Evolutionary conservation across 176 grass and related monocot genomes (phyloP), one percentile per base, ranked within the genome.

Genomic region (Tillandsia fasciculata): DNA sequence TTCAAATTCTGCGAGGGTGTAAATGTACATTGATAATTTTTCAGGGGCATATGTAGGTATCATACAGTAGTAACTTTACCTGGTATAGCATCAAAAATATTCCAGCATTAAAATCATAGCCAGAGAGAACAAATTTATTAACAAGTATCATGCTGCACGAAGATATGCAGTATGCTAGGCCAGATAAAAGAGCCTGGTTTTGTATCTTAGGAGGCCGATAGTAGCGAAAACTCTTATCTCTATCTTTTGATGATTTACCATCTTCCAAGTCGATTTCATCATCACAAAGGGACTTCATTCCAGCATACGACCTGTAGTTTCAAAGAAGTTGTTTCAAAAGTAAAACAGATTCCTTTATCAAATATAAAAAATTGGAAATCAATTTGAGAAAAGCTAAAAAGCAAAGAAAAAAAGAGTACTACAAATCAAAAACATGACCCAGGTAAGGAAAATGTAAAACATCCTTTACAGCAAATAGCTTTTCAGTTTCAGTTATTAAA

Each of bases 31-130:
- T 33, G 29, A 33, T 33, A 33, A 33, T 33, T 33, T 33, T 5
- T 33, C 29, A 33, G 29, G 29, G 29, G 29, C 29, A 33, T 33
- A 33, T 33, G 29, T 33, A 33, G 29, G 29, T 33, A 33, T 6
- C 14, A 49, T 67, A 67, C 33, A 18, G 33, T 10, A 27, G 11
- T 33, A 33, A 33, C 29, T 33, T 65, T 71, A 92, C 93, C 93
- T 97, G 93, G 69, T 97, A 97, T 52, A 97, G 69, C 93, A 97
- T 97, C 69, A 97, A 79, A n/a, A 81, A 97, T 70, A 97, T 90
- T 64, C 89, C 89, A 79, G 93, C 93, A 74, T 58, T 85, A 77
- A 97, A 97, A 83, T 88, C 77, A 28, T 90, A 97, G 69, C 74
- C 88, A 69, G 89, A 96, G 26, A 96, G 67, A 47, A 96, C 74